phyloP scores from a whole-genome alignment of 768 basidiomycete genomes.

The Plicaturopsis crispa region DNA sequence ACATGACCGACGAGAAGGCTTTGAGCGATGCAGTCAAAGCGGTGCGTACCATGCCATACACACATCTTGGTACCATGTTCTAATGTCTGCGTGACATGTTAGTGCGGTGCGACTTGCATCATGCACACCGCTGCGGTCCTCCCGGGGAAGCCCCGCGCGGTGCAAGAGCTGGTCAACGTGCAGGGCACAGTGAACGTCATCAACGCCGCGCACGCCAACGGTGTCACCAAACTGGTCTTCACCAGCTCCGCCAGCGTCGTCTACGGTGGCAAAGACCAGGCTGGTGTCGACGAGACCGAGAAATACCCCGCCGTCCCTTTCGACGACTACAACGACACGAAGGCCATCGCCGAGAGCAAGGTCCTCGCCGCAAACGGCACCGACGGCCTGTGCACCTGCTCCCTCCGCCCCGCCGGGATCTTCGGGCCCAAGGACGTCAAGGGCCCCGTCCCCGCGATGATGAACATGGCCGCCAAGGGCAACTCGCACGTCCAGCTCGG shows the following conservation, averaged over 20 bases:
- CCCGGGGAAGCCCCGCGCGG: conserved; percentile 26
- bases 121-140: conserved; percentile 49
- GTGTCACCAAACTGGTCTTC: conserved; percentile 43
- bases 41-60: conserved; percentile 17
- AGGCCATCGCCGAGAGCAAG: conserved; percentile 41
- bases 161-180: conserved; percentile 46
- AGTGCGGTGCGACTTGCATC: conserved; percentile 33
- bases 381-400: conserved; percentile 36
- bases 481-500: conserved; percentile 33
- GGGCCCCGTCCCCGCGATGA: neutral
- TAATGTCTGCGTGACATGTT: too few species aligned
- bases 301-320: conserved; percentile 29
- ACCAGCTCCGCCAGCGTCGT: conserved; percentile 45
- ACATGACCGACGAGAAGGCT: conserved; percentile 35
- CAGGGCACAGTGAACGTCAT: conserved; percentile 40
- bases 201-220: conserved; percentile 26
- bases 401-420: conserved; percentile 47
- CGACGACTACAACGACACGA: conserved; percentile 47
- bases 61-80: neutral
- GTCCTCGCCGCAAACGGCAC: conserved; percentile 40
- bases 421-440: conserved; percentile 29
- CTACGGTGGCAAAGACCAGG: conserved; percentile 35
- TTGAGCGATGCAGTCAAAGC: conserved; percentile 31
- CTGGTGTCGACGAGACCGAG: conserved; percentile 42
- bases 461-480: conserved; percentile 7